Conservation (phyloP, 805 yeast genomes). For the Candida odintsovae region DNA sequence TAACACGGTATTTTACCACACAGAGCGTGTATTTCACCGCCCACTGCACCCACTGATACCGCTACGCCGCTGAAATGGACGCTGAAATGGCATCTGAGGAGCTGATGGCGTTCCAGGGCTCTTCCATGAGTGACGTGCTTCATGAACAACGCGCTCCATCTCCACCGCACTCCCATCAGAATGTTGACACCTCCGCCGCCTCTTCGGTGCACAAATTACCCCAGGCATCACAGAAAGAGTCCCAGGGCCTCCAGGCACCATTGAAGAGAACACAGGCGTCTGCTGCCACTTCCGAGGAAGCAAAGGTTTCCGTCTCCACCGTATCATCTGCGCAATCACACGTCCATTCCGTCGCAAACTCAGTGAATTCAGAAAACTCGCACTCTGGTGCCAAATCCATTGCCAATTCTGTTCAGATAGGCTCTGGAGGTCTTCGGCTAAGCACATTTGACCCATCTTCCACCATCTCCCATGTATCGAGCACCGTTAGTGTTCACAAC, state of each 20-base stretch:
- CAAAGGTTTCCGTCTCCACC: slow-evolving; percentile 1
- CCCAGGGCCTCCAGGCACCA: neutral
- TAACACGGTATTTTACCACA: neutral
- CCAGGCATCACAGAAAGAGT: neutral
- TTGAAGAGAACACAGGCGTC: neutral
- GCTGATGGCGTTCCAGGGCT: neutral
- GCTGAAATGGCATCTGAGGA: slow-evolving; percentile 3
- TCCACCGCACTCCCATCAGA: neutral
- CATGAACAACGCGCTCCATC: neutral
- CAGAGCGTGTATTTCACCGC: neutral
- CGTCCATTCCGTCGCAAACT: slow-evolving; percentile 3
- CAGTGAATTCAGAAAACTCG: neutral
- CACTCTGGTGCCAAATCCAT: neutral
- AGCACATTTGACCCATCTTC: slow-evolving; percentile 18
- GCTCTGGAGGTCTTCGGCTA: slow-evolving; percentile 16
- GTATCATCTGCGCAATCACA: slow-evolving; percentile 2
- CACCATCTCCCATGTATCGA: slow-evolving; percentile 14
- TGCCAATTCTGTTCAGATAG: slow-evolving; percentile 14
- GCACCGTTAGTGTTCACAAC: slow-evolving; percentile 14
- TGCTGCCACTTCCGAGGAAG: neutral
- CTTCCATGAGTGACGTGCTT: neutral
- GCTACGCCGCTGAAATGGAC: neutral
- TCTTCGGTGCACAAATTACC: neutral
- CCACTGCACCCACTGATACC: neutral
- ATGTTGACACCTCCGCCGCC: neutral